A percentile compares a stretch with the other conserved stretches of the same genome.
Evolutionary conservation across 1,284 basidiomycete genomes (phyloP).

Genomic region (Fomitopsis palustris): DNA sequence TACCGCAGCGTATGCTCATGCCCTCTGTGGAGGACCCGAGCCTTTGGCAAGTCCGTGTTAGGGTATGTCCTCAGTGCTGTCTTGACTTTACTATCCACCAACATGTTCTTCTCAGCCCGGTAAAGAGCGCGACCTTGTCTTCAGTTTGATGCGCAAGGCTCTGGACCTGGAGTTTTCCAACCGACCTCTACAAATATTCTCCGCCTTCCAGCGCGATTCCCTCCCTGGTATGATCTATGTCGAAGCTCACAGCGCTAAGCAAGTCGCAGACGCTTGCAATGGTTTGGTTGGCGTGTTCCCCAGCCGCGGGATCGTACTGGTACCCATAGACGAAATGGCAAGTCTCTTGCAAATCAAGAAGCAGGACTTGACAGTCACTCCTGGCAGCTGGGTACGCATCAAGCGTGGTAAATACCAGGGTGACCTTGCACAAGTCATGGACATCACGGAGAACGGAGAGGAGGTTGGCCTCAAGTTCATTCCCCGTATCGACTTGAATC

Average conservation of each 20-base stretch:
- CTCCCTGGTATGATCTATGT: slow-evolving; percentile 95
- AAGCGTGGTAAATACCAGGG: slow-evolving; percentile 92
- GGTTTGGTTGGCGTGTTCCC: slow-evolving; percentile 93
- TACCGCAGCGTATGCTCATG: slow-evolving; percentile 96
- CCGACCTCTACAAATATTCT: slow-evolving; percentile 80
- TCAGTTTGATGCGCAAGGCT: slow-evolving; percentile 92
- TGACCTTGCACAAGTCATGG: slow-evolving; percentile 94
- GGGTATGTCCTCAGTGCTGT: slow-evolving; percentile 48
- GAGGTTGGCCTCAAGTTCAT: slow-evolving; percentile 93
- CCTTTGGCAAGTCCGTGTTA: slow-evolving; percentile 94
- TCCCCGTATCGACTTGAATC: slow-evolving; percentile 94
- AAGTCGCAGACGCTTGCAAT: slow-evolving; percentile 82
- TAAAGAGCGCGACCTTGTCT: slow-evolving; percentile 89
- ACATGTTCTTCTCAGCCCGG: slow-evolving; percentile 57
- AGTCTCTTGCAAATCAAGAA: slow-evolving; percentile 95
- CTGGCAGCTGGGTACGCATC: slow-evolving; percentile 94
- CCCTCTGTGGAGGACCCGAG: slow-evolving; percentile 95
- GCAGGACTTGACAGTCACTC: slow-evolving; percentile 82
- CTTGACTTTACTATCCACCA: slow-evolving; percentile 6
- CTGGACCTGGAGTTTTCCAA: slow-evolving; percentile 77
- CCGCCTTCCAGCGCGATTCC: slow-evolving; percentile 95
- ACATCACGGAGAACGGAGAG: slow-evolving; percentile 91
- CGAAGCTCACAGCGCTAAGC: slow-evolving; percentile 86
- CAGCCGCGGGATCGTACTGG: slow-evolving; percentile 77
- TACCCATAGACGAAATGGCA: slow-evolving; percentile 99